Conservation (phyloP, 2,329 filamentous ascomycete species). For the Anisogramma anomala region DNA sequence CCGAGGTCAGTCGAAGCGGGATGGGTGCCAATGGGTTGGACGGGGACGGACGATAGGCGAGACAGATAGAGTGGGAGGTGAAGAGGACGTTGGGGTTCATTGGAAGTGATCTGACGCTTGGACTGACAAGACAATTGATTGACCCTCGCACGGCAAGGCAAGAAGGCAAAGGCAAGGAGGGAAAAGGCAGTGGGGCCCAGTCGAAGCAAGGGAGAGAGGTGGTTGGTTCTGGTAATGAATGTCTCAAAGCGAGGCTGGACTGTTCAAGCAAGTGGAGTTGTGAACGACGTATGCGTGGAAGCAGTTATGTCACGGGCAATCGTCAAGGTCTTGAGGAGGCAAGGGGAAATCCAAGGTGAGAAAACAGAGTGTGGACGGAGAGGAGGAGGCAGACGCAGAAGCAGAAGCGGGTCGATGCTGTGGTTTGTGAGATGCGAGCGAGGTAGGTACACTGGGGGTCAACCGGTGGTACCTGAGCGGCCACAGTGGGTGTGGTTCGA, state of each 20-base stretch:
- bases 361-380: background rate
- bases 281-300: too few relatives aligned
- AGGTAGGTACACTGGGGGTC: background rate
- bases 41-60: too few relatives aligned
- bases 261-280: background rate
- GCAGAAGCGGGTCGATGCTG: background rate
- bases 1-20: slow-evolving; percentile 13
- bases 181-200: background rate
- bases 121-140: too few relatives aligned
- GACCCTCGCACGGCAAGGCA: too few relatives aligned
- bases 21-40: slow-evolving; percentile 5
- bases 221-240: background rate
- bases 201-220: background rate
- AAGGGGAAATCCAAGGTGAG: background rate
- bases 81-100: too few relatives aligned
- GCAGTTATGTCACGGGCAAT: background rate
- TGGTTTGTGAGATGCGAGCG: too few relatives aligned
- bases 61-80: too few relatives aligned
- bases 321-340: background rate
- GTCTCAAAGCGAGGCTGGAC: background rate
- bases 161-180: background rate
- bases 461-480: background rate
- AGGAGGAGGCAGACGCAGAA: background rate
- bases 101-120: too few relatives aligned
- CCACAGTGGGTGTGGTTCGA: background rate